Percentiles rank a stretch among this genome's conserved stretches.
phyloP scores from a whole-genome alignment of 495 filamentous ascomycete genomes.

The Schizothecium vesticola region DNA sequence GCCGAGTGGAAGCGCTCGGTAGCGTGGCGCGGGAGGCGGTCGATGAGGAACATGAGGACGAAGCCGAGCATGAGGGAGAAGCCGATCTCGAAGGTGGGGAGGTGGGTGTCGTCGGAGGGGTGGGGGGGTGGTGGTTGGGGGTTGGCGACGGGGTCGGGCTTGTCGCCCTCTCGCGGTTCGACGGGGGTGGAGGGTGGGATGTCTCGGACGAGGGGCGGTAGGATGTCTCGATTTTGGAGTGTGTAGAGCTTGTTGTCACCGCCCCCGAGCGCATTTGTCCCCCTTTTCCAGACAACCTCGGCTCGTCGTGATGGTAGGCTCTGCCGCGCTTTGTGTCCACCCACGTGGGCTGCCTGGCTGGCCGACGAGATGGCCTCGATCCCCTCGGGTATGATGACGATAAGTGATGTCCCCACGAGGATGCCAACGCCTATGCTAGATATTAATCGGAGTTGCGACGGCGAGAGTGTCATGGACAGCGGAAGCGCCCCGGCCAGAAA shows the following conservation, averaged over 20 bases:
- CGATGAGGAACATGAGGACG: slow-evolving; percentile 94
- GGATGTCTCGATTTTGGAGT: background rate
- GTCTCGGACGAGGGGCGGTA: too few species aligned
- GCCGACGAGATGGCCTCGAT: slow-evolving; percentile 83
- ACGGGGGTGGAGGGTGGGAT: background rate
- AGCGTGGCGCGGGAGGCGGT: slow-evolving; percentile 73
- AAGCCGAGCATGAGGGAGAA: slow-evolving; percentile 84
- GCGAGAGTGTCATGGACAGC: slow-evolving; percentile 83
- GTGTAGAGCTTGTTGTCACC: background rate
- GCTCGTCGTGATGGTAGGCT: slow-evolving; percentile 1
- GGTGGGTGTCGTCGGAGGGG: slow-evolving; percentile 30
- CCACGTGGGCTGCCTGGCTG: slow-evolving; percentile 38
- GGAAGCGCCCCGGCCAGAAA: slow-evolving; percentile 93
- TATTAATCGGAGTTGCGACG: slow-evolving; percentile 80
- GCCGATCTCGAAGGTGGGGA: slow-evolving; percentile 63
- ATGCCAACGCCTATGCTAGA: slow-evolving; percentile 92
- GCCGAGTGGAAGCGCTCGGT: slow-evolving; percentile 48
- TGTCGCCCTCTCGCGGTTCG: slow-evolving; percentile 5
- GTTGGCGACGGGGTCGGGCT: background rate
- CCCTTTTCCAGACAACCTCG: slow-evolving; percentile 21
- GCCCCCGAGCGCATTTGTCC: background rate
- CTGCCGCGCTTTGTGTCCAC: slow-evolving; percentile 33
- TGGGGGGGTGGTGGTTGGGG: slow-evolving; percentile 3
- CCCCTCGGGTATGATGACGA: slow-evolving; percentile 96
- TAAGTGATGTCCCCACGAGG: slow-evolving; percentile 87